Evolutionary conservation across 2,329 filamentous ascomycete species (phyloP), one percentile per base, ranked within the genome.

Genomic region (Leptographium flavum): DNA sequence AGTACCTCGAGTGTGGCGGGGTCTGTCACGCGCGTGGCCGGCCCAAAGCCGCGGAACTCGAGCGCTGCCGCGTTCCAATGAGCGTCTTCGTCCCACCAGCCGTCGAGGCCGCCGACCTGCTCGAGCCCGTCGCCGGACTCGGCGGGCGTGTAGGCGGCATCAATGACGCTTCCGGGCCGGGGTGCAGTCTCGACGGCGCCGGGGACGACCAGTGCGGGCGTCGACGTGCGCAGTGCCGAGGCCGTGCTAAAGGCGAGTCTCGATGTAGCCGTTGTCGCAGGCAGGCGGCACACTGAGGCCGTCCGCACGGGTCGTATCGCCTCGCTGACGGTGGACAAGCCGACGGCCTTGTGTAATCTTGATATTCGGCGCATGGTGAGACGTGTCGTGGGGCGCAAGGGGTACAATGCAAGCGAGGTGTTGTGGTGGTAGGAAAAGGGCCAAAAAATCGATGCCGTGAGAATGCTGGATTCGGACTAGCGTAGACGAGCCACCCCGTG

Each of bases 41-140:
- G 59, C 42, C 58, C 61, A 51, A 76, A 77, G 2, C 65, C 62
- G 15, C 54, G 54, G 49, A 71, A 69, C 41, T 63, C 54, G 53
- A 64, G 67, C 47, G 65, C n/a, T n/a, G n/a, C 64, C 32, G 60
- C 47, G 39, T 62, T 62, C 71, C 74, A 77, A 54, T 75, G 64
- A n/a, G 63, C 62, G n/a, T 61, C 59, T 43, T 63, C 57, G 8
- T 74, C 65, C 73, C 73, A 79, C 73, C 73, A 79, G 23, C 58
- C 59, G 30, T 59, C 59, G 32, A 74, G 48, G 1, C 67, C 62
- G 35, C 65, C 66, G 13, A 75, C 64, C 42, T 66, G 60, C 49
- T 70, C 65, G 3, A 78, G 61, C 0, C 61, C 69, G 0, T 65
- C 61, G 8, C 63, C 62, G 4, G 58, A 59, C 14, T 59, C 58